These are phyloP conservation scores for Sporobolus alterniflorus DNA, from an alignment of 202 grass and related monocot species.

Conservation along the genomic window DNA sequence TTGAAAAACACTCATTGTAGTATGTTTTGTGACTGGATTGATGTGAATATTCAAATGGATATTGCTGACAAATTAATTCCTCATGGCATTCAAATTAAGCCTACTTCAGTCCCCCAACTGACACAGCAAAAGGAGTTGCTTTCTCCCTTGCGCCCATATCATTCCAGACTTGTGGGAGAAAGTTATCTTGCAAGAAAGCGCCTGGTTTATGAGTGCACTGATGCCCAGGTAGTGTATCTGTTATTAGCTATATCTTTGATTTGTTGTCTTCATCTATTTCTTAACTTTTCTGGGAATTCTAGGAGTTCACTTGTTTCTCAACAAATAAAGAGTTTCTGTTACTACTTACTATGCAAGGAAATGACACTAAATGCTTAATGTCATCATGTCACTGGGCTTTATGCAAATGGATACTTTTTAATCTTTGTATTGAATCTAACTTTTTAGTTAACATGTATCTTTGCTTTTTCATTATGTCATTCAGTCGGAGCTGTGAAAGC, in stretches of 20 bases:
- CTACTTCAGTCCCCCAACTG: constrained; percentile 75
- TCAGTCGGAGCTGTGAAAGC: constrained; percentile 95
- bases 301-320: neutral
- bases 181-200: constrained; percentile 96
- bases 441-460: constrained; percentile 27
- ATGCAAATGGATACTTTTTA: neutral
- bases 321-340: neutral
- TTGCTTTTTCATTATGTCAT: constrained; percentile 13
- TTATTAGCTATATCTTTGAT: neutral
- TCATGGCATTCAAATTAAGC: constrained; percentile 61
- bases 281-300: neutral
- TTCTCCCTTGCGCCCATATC: constrained; percentile 79
- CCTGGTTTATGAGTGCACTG: constrained; percentile 92
- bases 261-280: neutral
- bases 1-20: neutral
- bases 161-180: constrained; percentile 97
- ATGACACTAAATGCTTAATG: no score
- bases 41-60: constrained; percentile 17
- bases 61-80: constrained; percentile 16
- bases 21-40: constrained; percentile 15
- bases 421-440: neutral
- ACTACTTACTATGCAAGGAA: no score
- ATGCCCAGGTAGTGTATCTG: constrained; percentile 70
- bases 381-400: no score
- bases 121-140: constrained; percentile 88